Conservation (phyloP, 805 yeast species). For the Candida berthetii region DNA sequence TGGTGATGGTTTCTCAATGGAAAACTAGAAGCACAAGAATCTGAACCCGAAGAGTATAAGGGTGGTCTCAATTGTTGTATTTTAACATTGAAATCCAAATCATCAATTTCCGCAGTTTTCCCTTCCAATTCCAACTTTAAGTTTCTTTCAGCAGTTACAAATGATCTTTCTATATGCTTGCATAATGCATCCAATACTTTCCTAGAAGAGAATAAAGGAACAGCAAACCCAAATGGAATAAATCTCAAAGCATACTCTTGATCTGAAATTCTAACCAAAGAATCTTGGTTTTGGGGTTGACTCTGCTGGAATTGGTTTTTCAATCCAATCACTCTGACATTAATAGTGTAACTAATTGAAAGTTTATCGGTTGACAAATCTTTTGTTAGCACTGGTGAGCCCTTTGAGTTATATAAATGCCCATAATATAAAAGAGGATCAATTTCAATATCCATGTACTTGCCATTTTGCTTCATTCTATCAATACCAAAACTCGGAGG, state of each 20-base stretch:
- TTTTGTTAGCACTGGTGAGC: slow-evolving; percentile 48
- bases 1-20: slow-evolving; percentile 14
- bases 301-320: slow-evolving; percentile 7
- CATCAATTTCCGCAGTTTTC: slow-evolving; percentile 8
- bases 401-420: slow-evolving; percentile 31
- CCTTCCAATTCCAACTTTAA: slow-evolving; percentile 12
- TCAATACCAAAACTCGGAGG: slow-evolving; percentile 38
- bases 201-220: slow-evolving; percentile 12
- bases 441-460: slow-evolving; percentile 18
- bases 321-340: slow-evolving; percentile 47
- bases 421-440: slow-evolving; percentile 48
- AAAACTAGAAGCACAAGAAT: slow-evolving; percentile 7
- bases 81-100: slow-evolving; percentile 11
- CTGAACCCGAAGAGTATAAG: no score
- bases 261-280: slow-evolving; percentile 22
- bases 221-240: slow-evolving; percentile 31
- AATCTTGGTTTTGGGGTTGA: slow-evolving; percentile 15
- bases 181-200: slow-evolving; percentile 5
- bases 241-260: slow-evolving; percentile 30
- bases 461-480: slow-evolving; percentile 16
- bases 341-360: slow-evolving; percentile 47
- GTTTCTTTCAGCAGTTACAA: slow-evolving; percentile 11
- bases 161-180: slow-evolving; percentile 6
- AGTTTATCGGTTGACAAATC: slow-evolving; percentile 41
- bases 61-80: slow-evolving; percentile 7